Percentiles rank a stretch among this genome's conserved stretches.
Conservation (phyloP, 129 eudicot genomes). For the Chrysanthemum makinoi region DNA sequence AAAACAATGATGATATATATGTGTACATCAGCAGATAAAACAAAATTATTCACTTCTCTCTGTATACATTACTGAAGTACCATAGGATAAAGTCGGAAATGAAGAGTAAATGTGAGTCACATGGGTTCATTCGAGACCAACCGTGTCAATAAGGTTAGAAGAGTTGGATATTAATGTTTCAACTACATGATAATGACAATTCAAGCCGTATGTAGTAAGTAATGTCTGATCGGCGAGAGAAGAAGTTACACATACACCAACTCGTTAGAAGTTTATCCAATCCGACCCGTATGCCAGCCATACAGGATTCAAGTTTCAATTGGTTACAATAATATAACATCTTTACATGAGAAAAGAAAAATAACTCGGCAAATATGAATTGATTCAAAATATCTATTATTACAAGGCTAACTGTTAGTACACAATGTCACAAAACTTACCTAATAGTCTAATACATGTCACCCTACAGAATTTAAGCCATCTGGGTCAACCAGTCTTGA, state of each 20-base stretch:
- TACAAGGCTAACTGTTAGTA: conserved; percentile 36
- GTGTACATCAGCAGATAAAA: too few relatives aligned
- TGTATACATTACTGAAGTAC: too few relatives aligned
- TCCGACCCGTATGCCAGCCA: not conserved
- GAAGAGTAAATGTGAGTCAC: too few relatives aligned
- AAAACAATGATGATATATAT: too few relatives aligned
- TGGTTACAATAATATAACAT: conserved; percentile 20
- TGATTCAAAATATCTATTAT: conserved; percentile 8
- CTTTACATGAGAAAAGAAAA: not conserved
- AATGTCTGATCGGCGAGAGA: too few relatives aligned
- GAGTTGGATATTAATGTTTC: too few relatives aligned
- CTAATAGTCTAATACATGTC: conserved; percentile 9
- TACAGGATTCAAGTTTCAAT: conserved; percentile 15
- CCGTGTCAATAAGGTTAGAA: too few relatives aligned
- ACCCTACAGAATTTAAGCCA: conserved; percentile 45
- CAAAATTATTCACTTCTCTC: too few relatives aligned
- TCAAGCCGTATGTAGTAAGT: too few relatives aligned
- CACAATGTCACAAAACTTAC: conserved; percentile 13
- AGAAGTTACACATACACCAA: not conserved
- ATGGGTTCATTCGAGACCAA: too few relatives aligned
- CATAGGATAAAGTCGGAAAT: too few relatives aligned
- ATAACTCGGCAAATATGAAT: not conserved
- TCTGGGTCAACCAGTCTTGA: conserved; percentile 47
- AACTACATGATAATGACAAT: too few relatives aligned
- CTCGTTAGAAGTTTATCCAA: not conserved